Evolutionary conservation across 768 basidiomycete genomes (phyloP), one percentile per base, ranked within the genome.

Genomic region (Leucocoprinus birnbaumii): DNA sequence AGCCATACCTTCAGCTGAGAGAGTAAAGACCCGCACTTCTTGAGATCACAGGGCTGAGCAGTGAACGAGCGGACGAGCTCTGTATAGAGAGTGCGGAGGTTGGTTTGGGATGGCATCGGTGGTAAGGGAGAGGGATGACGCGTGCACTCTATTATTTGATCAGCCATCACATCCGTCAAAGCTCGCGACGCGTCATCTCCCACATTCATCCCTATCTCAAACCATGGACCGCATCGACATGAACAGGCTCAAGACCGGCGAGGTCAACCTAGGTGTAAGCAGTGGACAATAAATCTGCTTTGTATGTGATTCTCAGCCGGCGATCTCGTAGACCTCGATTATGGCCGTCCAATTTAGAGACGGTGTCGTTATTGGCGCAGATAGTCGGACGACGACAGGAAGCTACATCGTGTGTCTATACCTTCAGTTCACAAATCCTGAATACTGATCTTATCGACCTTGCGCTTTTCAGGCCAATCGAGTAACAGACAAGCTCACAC

Each of bases 321-420:
- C 42, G 21, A 16, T 37, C 45, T n/a, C 16, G 4, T 63, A 98
- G 93, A 99, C 96, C 53, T 98, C 96, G 41, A 98, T 99, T 70
- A 98, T 98, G 95, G 96, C 97, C 51, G 95, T 98, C 59, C 92
- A 94, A 65, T 99, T 99, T 76, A 79, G 92, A 31, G 86, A 85
- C 26, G 97, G 97, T 37, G 97, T 99, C 56, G 86, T 99, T 62
- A 85, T 98, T 58, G 97, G 97, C 41, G 97, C 97, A 61, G 97
- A 99, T 76, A 91, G 89, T 80, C 83, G 96, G 57, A 99, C 96
- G 57, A 98, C 97, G 0, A 95, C 92, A 6, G 97, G 96, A 61
- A 87, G 86, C 74, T 98, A 97, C 73, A 96, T 97, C 68, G 96
- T 94, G 68, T 59, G 86, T 69, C 19, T 14, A 11, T 3, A 18